Evolutionary conservation across 345 rosid species (phyloP).

Genomic region (Pelargonium nanum): DNA sequence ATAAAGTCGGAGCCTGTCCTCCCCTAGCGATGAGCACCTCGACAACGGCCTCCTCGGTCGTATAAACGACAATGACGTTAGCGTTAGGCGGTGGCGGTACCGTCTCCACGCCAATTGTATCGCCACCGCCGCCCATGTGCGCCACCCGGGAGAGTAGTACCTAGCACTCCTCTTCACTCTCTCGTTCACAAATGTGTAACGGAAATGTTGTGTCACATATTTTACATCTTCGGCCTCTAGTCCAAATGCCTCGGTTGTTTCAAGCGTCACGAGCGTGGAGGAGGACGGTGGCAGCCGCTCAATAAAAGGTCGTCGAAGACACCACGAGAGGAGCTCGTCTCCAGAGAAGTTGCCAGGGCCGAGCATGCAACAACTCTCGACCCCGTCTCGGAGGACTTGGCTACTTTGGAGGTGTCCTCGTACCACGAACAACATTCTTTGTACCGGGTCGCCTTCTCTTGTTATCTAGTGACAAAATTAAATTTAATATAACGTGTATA

Average conservation of each 20-base stretch:
- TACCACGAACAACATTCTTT: conserved; percentile 90
- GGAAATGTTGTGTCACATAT: conserved; percentile 89
- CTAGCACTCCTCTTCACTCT: conserved; percentile 88
- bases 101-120: conserved; percentile 95
- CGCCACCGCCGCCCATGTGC: conserved; percentile 96
- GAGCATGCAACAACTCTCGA: conserved; percentile 86
- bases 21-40: conserved; percentile 74
- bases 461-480: no score
- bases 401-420: conserved; percentile 96
- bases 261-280: conserved; percentile 70
- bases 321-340: conserved; percentile 92
- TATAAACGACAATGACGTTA: conserved; percentile 75
- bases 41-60: conserved; percentile 86
- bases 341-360: conserved; percentile 98
- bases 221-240: conserved; percentile 81
- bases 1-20: conserved; percentile 79
- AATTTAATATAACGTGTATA: no score
- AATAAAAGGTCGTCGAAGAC: conserved; percentile 76
- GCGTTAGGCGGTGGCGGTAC: conserved; percentile 69
- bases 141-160: conserved; percentile 94
- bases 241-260: conserved; percentile 90
- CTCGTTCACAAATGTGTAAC: conserved; percentile 89
- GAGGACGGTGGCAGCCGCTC: conserved; percentile 86
- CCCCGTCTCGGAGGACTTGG: conserved; percentile 75
- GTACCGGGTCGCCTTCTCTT: conserved; percentile 91